Evolutionary conservation across 257 asterid species (phyloP), one percentile per base, ranked within the genome.

Genomic region (Solanum clarkiae): DNA sequence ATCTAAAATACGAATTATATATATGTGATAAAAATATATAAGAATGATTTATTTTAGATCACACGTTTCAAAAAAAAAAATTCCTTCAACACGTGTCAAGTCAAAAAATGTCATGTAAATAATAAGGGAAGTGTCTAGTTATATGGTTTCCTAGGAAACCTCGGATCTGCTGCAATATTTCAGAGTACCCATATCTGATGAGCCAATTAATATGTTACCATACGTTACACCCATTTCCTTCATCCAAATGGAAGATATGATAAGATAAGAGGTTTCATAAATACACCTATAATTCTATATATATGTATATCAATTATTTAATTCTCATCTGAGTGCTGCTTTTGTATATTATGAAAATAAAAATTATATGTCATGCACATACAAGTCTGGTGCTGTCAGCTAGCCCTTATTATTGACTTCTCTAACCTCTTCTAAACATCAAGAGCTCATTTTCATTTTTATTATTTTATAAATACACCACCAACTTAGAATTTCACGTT

Each of bases 141-240:
- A 59, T 59, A 59, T 59, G 77, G 80, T 72, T 72, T 72, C 80
- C 12, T 72, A 44, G 80, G 56, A 77, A 49, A 49, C 88, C 85
- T 87, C 51, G 90, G 92, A 87, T 90, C 90, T 86, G 88, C 81
- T 85, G 89, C 91, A 22, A n/a, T 16, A 51, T 77, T 51, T 77
- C 82, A 51, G 82, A 77, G 16, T 7, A 47, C 84, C 86, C 85
- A 45, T 75, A 51, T 57, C 81, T 85, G 72, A 72, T 79, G 65
- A 29, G 79, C 80, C 85, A 81, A 87, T 75, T 60, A 77, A 8
- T 49, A 77, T 51, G 47, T 77, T 77, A 51, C 82, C 82, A 77
- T 77, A 77, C 63, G 82, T 77, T 77, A 77, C 53, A 77, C 82
- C 82, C 82, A 77, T 77, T 77, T 77, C 82, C 3, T 77, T 77